phyloP scores from a whole-genome alignment of 139 green algal species.

The Haematococcus sp. region DNA sequence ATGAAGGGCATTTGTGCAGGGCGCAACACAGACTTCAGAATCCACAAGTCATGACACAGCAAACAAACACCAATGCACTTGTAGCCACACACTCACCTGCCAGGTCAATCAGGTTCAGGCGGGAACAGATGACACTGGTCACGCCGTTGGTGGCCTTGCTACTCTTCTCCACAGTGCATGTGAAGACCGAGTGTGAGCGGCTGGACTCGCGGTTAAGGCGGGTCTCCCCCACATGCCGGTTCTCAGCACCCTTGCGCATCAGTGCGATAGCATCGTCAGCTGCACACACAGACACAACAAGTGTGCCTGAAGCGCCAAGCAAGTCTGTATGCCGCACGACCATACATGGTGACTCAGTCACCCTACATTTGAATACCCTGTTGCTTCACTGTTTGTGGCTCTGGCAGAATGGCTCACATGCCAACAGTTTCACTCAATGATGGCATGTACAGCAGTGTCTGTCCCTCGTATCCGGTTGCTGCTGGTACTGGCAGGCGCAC shows the following conservation, averaged over 20 bases:
- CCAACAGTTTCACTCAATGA: too few species aligned
- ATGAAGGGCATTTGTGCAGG: too few species aligned
- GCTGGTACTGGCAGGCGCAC: conserved; percentile 48
- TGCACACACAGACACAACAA: conserved; percentile 32
- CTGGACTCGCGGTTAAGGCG: conserved; percentile 85
- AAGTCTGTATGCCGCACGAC: background rate
- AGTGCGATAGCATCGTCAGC: conserved; percentile 72
- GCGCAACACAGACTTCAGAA: too few species aligned
- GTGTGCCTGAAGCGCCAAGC: background rate
- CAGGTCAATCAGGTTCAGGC: conserved; percentile 96
- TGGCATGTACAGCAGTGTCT: too few species aligned
- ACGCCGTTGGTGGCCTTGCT: conserved; percentile 42
- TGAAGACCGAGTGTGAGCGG: conserved; percentile 92
- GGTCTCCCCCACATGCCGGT: conserved; percentile 77
- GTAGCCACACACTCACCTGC: conserved; percentile 51
- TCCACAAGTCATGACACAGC: too few species aligned
- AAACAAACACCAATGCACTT: too few species aligned
- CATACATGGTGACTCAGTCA: background rate
- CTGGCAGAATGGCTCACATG: too few species aligned
- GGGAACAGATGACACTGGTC: conserved; percentile 56
- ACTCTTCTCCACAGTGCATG: conserved; percentile 40
- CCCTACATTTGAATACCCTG: background rate
- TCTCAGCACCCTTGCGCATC: conserved; percentile 63
- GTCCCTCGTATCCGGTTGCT: too few species aligned
- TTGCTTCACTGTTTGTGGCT: too few species aligned